phyloP scores from a whole-genome alignment of 192 early-diverging fungal species.

The Coemansia sp. region DNA sequence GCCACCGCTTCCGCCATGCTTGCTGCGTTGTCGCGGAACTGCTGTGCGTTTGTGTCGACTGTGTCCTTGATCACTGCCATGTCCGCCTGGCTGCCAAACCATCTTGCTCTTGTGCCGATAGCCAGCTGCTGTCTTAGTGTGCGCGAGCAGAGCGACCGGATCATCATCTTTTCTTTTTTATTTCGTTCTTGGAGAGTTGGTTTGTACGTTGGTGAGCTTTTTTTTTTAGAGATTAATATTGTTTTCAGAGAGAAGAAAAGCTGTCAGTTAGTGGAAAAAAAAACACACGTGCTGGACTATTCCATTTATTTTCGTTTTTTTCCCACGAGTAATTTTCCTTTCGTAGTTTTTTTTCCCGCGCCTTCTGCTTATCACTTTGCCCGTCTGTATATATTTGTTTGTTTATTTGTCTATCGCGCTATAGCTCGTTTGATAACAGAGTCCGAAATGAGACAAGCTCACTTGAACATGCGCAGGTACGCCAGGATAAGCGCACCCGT shows the following conservation, averaged over 20 bases:
- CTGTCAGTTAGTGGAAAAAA: no score
- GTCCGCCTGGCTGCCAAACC: conserved; percentile 7
- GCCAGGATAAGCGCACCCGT: conserved; percentile 74
- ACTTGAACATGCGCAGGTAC: conserved; percentile 55
- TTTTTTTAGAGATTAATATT: not conserved
- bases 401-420: no score
- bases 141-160: conserved; percentile 4
- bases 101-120: not conserved
- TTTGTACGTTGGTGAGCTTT: no score
- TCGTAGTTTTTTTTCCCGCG: not conserved
- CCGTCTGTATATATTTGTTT: not conserved
- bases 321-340: no score
- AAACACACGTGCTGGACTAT: no score
- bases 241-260: not conserved
- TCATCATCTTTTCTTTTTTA: not conserved
- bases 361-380: not conserved
- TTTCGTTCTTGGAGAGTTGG: not conserved
- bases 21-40: conserved; percentile 42
- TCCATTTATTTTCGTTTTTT: no score
- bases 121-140: not conserved
- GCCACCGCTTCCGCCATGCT: conserved; percentile 33
- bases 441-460: not conserved
- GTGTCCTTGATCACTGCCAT: conserved; percentile 43
- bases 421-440: not conserved
- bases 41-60: conserved; percentile 26